Percentiles rank a stretch among this genome's conserved stretches.
phyloP scores from a whole-genome alignment of 164 flowering plant species.

The Warburgia ugandensis region DNA sequence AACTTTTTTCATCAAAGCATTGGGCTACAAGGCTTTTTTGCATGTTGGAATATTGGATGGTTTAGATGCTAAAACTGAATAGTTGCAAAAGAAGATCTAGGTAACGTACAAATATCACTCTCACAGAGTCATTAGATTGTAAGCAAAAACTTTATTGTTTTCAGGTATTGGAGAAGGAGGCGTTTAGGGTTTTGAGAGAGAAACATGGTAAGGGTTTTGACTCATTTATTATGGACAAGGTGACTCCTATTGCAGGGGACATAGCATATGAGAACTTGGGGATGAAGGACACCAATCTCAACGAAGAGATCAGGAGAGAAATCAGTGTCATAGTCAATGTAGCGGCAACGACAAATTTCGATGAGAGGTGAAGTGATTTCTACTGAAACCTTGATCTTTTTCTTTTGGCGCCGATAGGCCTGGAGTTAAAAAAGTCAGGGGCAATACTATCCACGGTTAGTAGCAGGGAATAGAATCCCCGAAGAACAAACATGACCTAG shows the following conservation, averaged over 20 bases:
- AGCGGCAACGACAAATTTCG: conserved; percentile 64
- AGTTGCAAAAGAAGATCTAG: too few species aligned
- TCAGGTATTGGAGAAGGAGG: conserved; percentile 47
- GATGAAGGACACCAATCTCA: conserved; percentile 26
- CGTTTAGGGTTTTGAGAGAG: conserved; percentile 40
- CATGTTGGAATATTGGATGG: too few species aligned
- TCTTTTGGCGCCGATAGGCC: too few species aligned
- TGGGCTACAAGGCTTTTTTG: too few species aligned
- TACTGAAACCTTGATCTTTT: too few species aligned
- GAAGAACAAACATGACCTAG: too few species aligned
- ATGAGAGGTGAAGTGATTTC: too few species aligned
- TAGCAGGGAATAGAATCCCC: not conserved
- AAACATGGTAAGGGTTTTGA: conserved; percentile 27
- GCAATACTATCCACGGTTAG: not conserved
- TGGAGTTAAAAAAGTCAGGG: not conserved
- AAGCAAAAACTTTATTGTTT: not conserved
- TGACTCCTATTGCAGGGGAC: conserved; percentile 41
- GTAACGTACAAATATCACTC: too few species aligned
- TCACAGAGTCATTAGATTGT: too few species aligned
- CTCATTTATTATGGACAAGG: conserved; percentile 32
- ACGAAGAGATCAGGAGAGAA: conserved; percentile 31
- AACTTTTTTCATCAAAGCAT: too few species aligned
- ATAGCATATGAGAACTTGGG: conserved; percentile 35
- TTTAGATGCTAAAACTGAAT: too few species aligned
- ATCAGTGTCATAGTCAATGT: conserved; percentile 38